A percentile compares a stretch with the other conserved stretches of the same genome.
Conservation (phyloP, 805 yeast species). For the Yarrowia bubula region DNA sequence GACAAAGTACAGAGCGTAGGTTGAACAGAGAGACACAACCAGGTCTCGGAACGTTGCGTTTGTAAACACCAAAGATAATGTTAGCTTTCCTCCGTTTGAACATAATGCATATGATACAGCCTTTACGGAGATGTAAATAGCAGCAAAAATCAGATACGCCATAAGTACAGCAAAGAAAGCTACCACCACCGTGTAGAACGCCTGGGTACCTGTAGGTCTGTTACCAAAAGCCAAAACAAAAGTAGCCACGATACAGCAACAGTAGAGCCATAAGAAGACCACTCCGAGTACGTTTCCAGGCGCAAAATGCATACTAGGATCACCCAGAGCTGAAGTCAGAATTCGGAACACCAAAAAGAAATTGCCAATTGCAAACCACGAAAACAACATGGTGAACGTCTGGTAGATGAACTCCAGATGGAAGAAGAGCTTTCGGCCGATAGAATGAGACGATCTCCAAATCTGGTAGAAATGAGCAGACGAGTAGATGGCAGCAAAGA, state of each 20-base stretch:
- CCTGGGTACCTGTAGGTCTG: slow-evolving; percentile 85
- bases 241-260: slow-evolving; percentile 75
- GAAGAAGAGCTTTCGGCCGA: slow-evolving; percentile 63
- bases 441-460: slow-evolving; percentile 72
- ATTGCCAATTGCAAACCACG: slow-evolving; percentile 91
- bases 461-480: slow-evolving; percentile 71
- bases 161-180: slow-evolving; percentile 80
- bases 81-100: slow-evolving; percentile 44
- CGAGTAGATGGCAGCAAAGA: slow-evolving; percentile 90
- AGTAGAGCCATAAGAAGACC: slow-evolving; percentile 79
- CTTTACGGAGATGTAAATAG: slow-evolving; percentile 72
- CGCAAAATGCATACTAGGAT: slow-evolving; percentile 55
- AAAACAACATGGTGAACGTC: slow-evolving; percentile 65
- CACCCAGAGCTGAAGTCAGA: slow-evolving; percentile 74
- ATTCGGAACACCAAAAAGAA: slow-evolving; percentile 88
- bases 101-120: slow-evolving; percentile 60
- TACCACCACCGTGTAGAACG: slow-evolving; percentile 71
- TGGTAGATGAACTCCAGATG: slow-evolving; percentile 81
- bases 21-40: slow-evolving; percentile 79
- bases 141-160: slow-evolving; percentile 87
- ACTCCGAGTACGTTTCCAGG: slow-evolving; percentile 78
- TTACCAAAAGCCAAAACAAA: slow-evolving; percentile 91
- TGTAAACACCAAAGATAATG: slow-evolving; percentile 50
- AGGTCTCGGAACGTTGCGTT: slow-evolving; percentile 79
- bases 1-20: slow-evolving; percentile 74